Evolutionary conservation across 2,329 filamentous ascomycete species (phyloP).

Genomic region (Pseudogymnoascus destructans): DNA sequence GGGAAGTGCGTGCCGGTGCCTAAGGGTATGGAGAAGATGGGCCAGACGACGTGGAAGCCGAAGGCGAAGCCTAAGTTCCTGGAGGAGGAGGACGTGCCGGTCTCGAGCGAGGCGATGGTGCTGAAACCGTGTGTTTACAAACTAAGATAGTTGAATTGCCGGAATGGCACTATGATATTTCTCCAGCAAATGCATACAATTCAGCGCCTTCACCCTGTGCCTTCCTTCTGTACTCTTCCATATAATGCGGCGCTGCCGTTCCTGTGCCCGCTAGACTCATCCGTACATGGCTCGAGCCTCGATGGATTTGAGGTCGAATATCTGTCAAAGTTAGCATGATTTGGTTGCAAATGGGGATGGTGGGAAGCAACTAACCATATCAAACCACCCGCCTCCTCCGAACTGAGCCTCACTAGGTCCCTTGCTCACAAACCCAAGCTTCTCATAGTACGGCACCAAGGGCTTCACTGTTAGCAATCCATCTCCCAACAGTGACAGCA

Average conservation of each 20-base stretch:
- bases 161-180: background rate
- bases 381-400: slow-evolving; percentile 68
- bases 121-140: slow-evolving; percentile 97
- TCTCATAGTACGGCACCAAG: slow-evolving; percentile 61
- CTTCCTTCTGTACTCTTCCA: background rate
- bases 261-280: background rate
- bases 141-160: slow-evolving; percentile 37
- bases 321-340: slow-evolving; percentile 12
- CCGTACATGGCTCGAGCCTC: slow-evolving; percentile 23
- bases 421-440: slow-evolving; percentile 56
- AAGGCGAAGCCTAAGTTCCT: slow-evolving; percentile 68
- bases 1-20: slow-evolving; percentile 53
- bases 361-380: slow-evolving; percentile 49
- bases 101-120: slow-evolving; percentile 49
- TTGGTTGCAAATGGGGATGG: background rate
- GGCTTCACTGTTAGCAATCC: slow-evolving; percentile 31
- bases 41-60: slow-evolving; percentile 50
- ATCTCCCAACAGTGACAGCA: slow-evolving; percentile 3
- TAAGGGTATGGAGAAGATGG: slow-evolving; percentile 34
- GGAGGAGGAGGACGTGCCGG: slow-evolving; percentile 49
- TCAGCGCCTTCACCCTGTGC: background rate
- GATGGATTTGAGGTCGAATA: slow-evolving; percentile 21
- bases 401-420: slow-evolving; percentile 59
- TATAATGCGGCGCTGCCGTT: background rate
- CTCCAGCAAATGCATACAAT: slow-evolving; percentile 7